Evolutionary conservation across 1,284 basidiomycete species (phyloP).

Genomic region (Ustilago loliicola): DNA sequence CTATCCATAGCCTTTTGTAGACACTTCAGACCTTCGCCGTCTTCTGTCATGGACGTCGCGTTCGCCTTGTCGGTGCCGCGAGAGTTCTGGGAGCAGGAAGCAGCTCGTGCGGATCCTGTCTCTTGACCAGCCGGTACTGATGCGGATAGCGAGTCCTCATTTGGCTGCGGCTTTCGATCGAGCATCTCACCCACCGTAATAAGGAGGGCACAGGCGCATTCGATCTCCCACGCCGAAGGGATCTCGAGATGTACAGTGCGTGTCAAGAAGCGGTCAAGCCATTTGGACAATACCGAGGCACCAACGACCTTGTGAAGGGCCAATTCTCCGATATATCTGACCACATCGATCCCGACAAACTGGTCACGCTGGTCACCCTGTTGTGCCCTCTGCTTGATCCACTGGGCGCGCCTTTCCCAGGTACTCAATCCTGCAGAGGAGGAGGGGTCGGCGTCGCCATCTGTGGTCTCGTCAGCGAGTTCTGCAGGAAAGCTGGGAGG

Average conservation of each 20-base stretch:
- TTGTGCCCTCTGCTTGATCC: conserved; percentile 21
- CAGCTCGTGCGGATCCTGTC: not conserved
- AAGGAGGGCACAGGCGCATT: conserved; percentile 60
- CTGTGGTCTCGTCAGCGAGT: not conserved
- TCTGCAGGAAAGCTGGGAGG: not conserved
- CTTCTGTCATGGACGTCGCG: not conserved
- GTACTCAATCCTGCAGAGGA: not conserved
- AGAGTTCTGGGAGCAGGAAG: not conserved
- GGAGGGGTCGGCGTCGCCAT: no score
- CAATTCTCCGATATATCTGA: conserved; percentile 49
- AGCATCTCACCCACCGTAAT: conserved; percentile 49
- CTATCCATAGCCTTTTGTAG: conserved; percentile 29
- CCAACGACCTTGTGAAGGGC: conserved; percentile 28
- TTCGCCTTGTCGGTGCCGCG: not conserved
- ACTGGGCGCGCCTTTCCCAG: conserved; percentile 10
- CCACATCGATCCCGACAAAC: conserved; percentile 30
- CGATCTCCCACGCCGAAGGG: conserved; percentile 61
- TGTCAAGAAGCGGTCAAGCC: conserved; percentile 60
- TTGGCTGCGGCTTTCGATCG: conserved; percentile 14
- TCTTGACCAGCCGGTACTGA: not conserved
- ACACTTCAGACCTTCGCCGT: not conserved
- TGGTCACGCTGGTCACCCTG: conserved; percentile 22
- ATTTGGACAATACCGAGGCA: conserved; percentile 15
- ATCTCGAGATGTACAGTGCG: conserved; percentile 54
- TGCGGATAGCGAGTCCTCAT: not conserved